Evolutionary conservation across 192 early-diverging fungal genomes (phyloP), one percentile per base, ranked within the genome.

Genomic region (Coemansia sp.): DNA sequence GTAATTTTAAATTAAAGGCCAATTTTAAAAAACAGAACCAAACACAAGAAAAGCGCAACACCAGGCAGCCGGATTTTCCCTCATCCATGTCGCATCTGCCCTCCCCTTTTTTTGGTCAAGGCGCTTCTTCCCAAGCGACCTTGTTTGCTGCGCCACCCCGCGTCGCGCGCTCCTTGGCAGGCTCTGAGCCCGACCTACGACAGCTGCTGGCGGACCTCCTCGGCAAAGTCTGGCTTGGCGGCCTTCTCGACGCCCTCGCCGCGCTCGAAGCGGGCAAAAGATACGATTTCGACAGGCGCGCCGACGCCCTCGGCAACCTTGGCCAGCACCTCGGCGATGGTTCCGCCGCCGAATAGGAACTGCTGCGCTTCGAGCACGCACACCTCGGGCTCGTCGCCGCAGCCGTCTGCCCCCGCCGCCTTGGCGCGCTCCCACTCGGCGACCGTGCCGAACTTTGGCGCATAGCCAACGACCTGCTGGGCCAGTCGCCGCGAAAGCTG

Each of bases 171-270:
- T 22, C 51, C 30, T 54, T n/a, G 36, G 36, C 53, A 62, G 24
- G 2, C 9, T 42, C 36, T 46, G 53, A 34, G n/a, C 54, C 1
- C 2, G 23, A 4, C n/a, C 50, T 32, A 65, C 1, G 49, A 27
- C 18, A 78, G 68, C 71, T 87, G 84, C 62, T 75, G 64, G 50
- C 68, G 65, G 20, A 95, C 91, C 73, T 95, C 91, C 16, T 89
- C 86, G 5, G 87, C 91, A 85, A 95, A 95, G 78, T 90, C 86
- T 1, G 69, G 65, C 25, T 71, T 72, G 54, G 80, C 83, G 11
- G 85, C 78, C 70, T 92, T 91, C 58, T 89, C 88, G 55, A 96
- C 86, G 32, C 90, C 91, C 72, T 96, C 93, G 35, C 93, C 94
- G 62, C 86, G 85, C 73, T 90, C 89, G 80, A 85, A 89, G 58